phyloP scores from a whole-genome alignment of 1,284 basidiomycete genomes.

The Puccinia horiana region DNA sequence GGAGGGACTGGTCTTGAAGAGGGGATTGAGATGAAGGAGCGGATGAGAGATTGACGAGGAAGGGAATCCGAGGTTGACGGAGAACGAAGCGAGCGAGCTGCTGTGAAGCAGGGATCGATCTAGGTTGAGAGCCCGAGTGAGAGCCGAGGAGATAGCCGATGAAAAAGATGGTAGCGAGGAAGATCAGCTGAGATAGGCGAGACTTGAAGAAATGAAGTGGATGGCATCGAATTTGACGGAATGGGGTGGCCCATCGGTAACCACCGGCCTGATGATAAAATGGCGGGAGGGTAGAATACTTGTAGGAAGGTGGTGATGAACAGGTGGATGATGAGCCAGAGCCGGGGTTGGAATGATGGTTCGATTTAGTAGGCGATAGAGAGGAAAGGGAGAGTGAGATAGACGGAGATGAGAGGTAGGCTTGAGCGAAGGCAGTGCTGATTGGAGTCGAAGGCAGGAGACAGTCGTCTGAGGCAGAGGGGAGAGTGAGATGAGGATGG shows the following conservation, averaged over 20 bases:
- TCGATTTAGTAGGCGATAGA: slow-evolving; percentile 9
- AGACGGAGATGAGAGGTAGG: not conserved
- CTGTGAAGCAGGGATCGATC: slow-evolving; percentile 6
- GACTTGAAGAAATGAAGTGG: slow-evolving; percentile 18
- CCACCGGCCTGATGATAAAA: slow-evolving; percentile 15
- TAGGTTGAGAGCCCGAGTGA: not conserved
- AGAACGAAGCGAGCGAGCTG: slow-evolving; percentile 11
- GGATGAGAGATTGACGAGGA: slow-evolving; percentile 16
- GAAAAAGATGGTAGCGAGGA: not conserved
- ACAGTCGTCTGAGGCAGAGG: not conserved
- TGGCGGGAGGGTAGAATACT: not conserved
- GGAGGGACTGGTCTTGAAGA: not conserved
- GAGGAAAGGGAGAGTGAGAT: slow-evolving; percentile 35
- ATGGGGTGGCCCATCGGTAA: not conserved
- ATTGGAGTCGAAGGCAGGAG: not conserved
- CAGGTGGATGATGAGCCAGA: slow-evolving; percentile 23
- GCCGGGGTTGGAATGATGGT: not conserved
- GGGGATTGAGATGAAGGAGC: not conserved
- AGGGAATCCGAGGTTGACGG: slow-evolving; percentile 20
- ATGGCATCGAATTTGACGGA: not conserved
- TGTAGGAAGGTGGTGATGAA: slow-evolving; percentile 19
- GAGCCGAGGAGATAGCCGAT: slow-evolving; percentile 40
- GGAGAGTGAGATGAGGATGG: not conserved
- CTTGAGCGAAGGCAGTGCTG: not conserved
- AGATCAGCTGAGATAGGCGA: not conserved